A percentile compares a stretch with the other conserved stretches of the same genome.
These are phyloP conservation scores for Triticum urartu DNA, from an alignment of 176 grass and related monocot species.

Conservation along the genomic window DNA sequence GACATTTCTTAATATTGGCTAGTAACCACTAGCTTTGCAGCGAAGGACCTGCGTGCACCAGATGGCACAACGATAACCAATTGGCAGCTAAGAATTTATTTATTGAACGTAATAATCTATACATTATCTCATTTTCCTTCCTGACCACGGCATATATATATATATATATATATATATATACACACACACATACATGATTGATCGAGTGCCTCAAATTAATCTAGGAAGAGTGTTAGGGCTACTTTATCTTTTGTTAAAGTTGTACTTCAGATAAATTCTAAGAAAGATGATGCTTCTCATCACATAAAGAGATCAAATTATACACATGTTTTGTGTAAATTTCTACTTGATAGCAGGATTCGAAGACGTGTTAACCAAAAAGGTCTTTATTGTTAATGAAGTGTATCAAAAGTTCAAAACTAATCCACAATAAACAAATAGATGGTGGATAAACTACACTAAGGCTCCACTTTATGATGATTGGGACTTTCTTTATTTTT, in stretches of 20 bases:
- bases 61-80: background rate
- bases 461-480: background rate
- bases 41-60: background rate
- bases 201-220: background rate
- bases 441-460: background rate
- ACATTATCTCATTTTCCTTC: background rate
- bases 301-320: background rate
- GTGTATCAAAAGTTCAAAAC: background rate
- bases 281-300: background rate
- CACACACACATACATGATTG: background rate
- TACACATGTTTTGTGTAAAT: background rate
- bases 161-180: too few relatives aligned
- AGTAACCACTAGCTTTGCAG: slow-evolving; percentile 5
- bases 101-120: background rate
- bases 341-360: background rate
- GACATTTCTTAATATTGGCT: slow-evolving; percentile 19
- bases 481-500: background rate
- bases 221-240: background rate
- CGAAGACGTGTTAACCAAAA: background rate
- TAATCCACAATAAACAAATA: background rate
- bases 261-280: background rate
- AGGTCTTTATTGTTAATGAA: slow-evolving; percentile 5
- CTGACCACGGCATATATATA: background rate
- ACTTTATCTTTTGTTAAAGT: slow-evolving; percentile 6
- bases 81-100: background rate